These are phyloP conservation scores for Paraglomus occultum DNA, from an alignment of 192 early-diverging fungal species.

Conservation along the genomic window DNA sequence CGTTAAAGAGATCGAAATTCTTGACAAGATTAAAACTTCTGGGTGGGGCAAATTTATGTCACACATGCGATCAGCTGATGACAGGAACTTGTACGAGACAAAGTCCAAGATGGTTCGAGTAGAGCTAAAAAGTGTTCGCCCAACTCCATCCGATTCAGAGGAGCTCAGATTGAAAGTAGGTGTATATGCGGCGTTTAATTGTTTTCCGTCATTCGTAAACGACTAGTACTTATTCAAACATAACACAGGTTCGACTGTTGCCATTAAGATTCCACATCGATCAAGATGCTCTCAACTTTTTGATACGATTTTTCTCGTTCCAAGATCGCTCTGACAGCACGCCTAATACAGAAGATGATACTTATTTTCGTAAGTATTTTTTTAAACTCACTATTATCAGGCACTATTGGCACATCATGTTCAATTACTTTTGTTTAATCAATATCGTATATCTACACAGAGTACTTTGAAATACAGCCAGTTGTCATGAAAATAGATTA, in stretches of 20 bases:
- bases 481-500: constrained; percentile 91
- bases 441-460: constrained; percentile 35
- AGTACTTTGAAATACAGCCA: constrained; percentile 66
- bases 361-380: constrained; percentile 56
- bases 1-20: constrained; percentile 68
- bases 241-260: constrained; percentile 58
- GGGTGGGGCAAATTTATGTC: constrained; percentile 79
- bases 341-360: constrained; percentile 6
- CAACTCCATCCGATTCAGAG: constrained; percentile 52
- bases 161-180: constrained; percentile 59
- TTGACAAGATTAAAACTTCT: constrained; percentile 74
- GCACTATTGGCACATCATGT: background rate
- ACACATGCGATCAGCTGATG: constrained; percentile 53
- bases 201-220: background rate
- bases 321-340: background rate
- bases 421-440: background rate
- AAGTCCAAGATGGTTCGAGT: constrained; percentile 66
- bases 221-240: background rate
- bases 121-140: constrained; percentile 45
- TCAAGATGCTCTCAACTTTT: constrained; percentile 86
- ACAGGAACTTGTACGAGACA: constrained; percentile 55
- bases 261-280: constrained; percentile 89
- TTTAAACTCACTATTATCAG: background rate
- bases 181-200: background rate
- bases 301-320: constrained; percentile 71